Percentiles rank a stretch among this genome's conserved stretches.
These are phyloP conservation scores for Metschnikowia arizonensis DNA, from an alignment of 805 yeast species.

Conservation along the genomic window DNA sequence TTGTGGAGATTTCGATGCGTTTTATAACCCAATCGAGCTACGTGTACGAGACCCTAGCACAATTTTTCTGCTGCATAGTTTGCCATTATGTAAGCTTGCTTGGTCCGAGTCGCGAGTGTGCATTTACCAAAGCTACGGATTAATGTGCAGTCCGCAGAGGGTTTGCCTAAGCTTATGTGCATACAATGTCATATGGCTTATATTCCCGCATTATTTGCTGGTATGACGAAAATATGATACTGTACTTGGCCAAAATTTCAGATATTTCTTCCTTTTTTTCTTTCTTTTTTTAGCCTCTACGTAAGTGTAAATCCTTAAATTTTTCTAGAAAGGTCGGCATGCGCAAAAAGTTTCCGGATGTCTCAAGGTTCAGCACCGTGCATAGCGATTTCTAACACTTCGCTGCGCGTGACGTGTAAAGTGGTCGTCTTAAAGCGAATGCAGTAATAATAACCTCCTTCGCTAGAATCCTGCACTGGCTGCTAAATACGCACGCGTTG, in stretches of 20 bases:
- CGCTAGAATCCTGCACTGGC: constrained; percentile 3
- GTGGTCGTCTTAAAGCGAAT: too few relatives aligned
- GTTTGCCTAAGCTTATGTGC: not conserved
- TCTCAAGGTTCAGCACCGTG: not conserved
- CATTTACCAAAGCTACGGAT: not conserved
- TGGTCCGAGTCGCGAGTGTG: not conserved
- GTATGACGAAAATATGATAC: not conserved
- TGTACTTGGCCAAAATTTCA: not conserved
- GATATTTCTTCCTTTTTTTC: not conserved
- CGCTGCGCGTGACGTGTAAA: too few relatives aligned
- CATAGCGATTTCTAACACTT: not conserved
- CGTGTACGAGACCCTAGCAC: constrained; percentile 3
- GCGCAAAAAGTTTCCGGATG: not conserved
- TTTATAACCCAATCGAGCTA: constrained; percentile 4
- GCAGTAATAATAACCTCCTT: not conserved
- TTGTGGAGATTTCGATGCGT: not conserved
- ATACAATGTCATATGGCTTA: not conserved
- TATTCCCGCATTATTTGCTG: not conserved
- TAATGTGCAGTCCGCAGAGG: not conserved
- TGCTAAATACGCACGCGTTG: not conserved
- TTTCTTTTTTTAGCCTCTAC: too few relatives aligned
- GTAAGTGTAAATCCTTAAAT: not conserved
- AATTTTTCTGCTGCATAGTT: not conserved
- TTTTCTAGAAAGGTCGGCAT: not conserved
- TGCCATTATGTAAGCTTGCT: not conserved